A percentile compares a stretch with the other conserved stretches of the same genome.
phyloP scores from a whole-genome alignment of 2,329 filamentous ascomycete species.

The Monilinia vaccinii-corymbosi region DNA sequence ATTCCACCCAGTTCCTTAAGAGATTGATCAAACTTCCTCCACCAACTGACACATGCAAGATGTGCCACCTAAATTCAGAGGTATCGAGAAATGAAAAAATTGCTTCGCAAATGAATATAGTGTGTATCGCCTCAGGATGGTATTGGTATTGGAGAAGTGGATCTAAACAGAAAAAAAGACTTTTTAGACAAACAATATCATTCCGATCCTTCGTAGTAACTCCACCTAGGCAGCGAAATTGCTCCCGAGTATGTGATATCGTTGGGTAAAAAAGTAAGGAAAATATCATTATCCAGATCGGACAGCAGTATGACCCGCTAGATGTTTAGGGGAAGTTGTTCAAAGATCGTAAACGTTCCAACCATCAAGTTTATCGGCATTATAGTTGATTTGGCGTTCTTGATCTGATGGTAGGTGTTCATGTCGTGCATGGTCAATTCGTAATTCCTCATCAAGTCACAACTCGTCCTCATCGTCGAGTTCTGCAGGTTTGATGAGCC shows the following conservation, averaged over 20 bases:
- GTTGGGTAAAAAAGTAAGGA: slow-evolving; percentile 12
- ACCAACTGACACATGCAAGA: slow-evolving; percentile 1
- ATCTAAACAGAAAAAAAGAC: slow-evolving; percentile 24
- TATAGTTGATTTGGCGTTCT: slow-evolving; percentile 7
- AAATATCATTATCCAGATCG: slow-evolving; percentile 22
- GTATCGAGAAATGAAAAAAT: slow-evolving; percentile 13
- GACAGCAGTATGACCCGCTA: slow-evolving; percentile 5
- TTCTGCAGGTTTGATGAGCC: slow-evolving; percentile 94
- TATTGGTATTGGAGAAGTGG: slow-evolving; percentile 20
- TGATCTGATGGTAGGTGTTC: slow-evolving; percentile 7
- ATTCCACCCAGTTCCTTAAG: not conserved
- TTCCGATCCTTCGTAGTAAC: slow-evolving; percentile 19
- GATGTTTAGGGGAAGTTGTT: slow-evolving; percentile 12
- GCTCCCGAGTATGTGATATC: slow-evolving; percentile 14
- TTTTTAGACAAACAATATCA: slow-evolving; percentile 27
- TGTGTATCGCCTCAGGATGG: slow-evolving; percentile 20
- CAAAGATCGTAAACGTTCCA: slow-evolving; percentile 59
- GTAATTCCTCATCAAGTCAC: slow-evolving; percentile 69
- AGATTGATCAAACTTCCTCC: slow-evolving; percentile 7
- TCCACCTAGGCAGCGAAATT: slow-evolving; percentile 21
- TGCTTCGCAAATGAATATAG: slow-evolving; percentile 21
- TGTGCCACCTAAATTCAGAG: slow-evolving; percentile 7
- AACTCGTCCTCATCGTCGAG: slow-evolving; percentile 78
- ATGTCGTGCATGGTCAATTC: slow-evolving; percentile 41
- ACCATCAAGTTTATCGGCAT: slow-evolving; percentile 42